These are phyloP conservation scores for cucumber (Cucumis sativus) DNA, from an alignment of 306 rosid genomes.

Conservation along the genomic window Cucumber_9930_V3 NC_026660.2:20336001-20336500, in stretches of 20 bases:
- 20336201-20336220: conserved; percentile 62
- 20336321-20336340: neutral
- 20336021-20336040: conserved; percentile 17
- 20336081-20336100: conserved; percentile 39
- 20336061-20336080: conserved; percentile 16
- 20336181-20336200: conserved; percentile 75
- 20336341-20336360: neutral
- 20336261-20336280: neutral
- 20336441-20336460: neutral
- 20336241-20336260: neutral
- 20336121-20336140: conserved; percentile 43
- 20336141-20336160: conserved; percentile 87
- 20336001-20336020: conserved; percentile 66
- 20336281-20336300: neutral
- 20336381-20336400: neutral
- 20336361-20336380: neutral
- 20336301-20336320: neutral
- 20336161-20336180: conserved; percentile 66
- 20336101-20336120: conserved; percentile 38
- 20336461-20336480: neutral
- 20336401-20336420: neutral
- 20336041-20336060: neutral
- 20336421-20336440: neutral
- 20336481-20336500: neutral
- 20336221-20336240: conserved; percentile 7